Evolutionary conservation across 306 rosid species (phyloP), one percentile per base, ranked within the genome.

Genomic region (Boehmeria nivea): DNA sequence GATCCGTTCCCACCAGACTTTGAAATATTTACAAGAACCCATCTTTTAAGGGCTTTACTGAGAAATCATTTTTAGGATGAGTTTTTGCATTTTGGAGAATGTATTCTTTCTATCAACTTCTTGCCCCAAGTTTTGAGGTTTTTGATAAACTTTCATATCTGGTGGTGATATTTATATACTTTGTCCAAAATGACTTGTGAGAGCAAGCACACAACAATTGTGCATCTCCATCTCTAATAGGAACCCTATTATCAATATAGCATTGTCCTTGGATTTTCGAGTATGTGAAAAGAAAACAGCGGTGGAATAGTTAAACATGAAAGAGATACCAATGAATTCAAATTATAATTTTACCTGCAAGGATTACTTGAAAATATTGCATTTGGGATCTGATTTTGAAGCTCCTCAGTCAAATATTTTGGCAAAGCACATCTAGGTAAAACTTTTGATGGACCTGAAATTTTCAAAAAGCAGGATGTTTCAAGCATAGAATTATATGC

Each of bases 351-450:
- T 28, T 71, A 87, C 96, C 99, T 91, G 84, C 99, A 91, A 26
- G 95, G 99, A 56, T 91, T 87, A 70, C 95, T 91, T 43, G 84
- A 71, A 78, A 91, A 91, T 70, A 87, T 84, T 70, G 83, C 93
- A 72, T 84, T 79, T 63, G 93, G 89, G 72, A 87, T 47, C 63
- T 82, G 74, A 65, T 75, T 75, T 67, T 69, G 87, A 46, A 91
- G 89, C 81, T 91, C 96, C 56, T 84, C 93, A 0, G 79, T 84
- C 64, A 91, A 72, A 77, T 80, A 84, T 67, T 82, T 84, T 16
- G 96, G 98, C 57, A 87, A 72, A 61, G 85, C 71, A 75, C 85
- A 75, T 71, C 87, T 78, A 23, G 93, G 96, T 59, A 87, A 84
- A 70, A 43, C 85, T 3, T 85, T 74, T 23, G 98, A 91, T 40